These are phyloP conservation scores for Rhizopogon rudus DNA, from an alignment of 768 basidiomycete genomes.

Conservation along the genomic window DNA sequence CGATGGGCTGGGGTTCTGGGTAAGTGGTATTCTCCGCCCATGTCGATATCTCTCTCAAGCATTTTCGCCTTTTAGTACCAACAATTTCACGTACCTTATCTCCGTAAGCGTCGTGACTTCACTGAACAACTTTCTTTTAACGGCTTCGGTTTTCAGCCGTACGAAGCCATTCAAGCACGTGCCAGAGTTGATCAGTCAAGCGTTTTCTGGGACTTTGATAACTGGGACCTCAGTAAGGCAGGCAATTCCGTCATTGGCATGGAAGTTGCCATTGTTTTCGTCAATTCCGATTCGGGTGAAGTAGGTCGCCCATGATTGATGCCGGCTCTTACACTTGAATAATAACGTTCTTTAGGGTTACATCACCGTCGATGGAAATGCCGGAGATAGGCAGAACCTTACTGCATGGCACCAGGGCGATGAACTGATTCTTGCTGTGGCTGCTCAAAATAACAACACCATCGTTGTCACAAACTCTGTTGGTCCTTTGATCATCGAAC, in stretches of 20 bases:
- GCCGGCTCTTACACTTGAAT: background rate
- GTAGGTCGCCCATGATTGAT: constrained; percentile 14
- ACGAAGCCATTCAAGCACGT: constrained; percentile 74
- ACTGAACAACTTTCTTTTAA: background rate
- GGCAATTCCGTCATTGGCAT: constrained; percentile 41
- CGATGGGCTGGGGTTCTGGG: constrained; percentile 93
- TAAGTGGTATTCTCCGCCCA: constrained; percentile 12
- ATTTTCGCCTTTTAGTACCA: constrained; percentile 38
- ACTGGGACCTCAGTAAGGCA: constrained; percentile 56
- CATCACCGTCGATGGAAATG: constrained; percentile 53
- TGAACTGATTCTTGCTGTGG: constrained; percentile 48
- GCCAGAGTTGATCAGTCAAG: constrained; percentile 63
- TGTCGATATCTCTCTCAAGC: constrained; percentile 32
- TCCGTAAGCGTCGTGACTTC: constrained; percentile 41
- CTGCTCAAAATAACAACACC: constrained; percentile 67
- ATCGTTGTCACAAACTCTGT: constrained; percentile 79
- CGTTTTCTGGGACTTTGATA: constrained; percentile 64
- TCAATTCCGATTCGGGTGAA: constrained; percentile 83
- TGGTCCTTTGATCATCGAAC: constrained; percentile 63
- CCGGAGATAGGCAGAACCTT: constrained; percentile 31
- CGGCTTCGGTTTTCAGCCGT: constrained; percentile 39
- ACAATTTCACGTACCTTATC: constrained; percentile 73
- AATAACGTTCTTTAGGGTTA: constrained; percentile 37
- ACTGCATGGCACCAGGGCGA: constrained; percentile 34
- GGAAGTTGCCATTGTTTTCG: constrained; percentile 74